Base-by-base conservation (phyloP, 2,329 filamentous ascomycete genomes). In the Pyricularia grisea region DNA sequence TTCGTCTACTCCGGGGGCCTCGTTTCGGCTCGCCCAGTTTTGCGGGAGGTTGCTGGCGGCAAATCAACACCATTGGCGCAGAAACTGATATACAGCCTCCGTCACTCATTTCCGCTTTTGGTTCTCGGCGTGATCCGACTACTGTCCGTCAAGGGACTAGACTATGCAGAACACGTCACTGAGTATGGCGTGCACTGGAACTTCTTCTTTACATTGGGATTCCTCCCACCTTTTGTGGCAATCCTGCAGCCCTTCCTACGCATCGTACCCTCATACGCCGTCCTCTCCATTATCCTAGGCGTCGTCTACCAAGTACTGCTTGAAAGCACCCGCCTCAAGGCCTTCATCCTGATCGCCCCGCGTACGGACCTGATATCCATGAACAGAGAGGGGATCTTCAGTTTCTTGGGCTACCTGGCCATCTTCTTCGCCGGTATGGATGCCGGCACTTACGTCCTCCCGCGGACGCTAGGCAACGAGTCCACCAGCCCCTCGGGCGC, bases 171-270 rank as follows among this genome's bases (percentile, higher is more conserved):
- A 78, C 95, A 99, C 81, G 93, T 97, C 70, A 93, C 92, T 17
- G 95, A 99, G 77, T 99, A 99, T 76, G 95, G 95, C 63, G 92
- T 99, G 11, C 95, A 99, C 79, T 99, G 95, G 95, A 99, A 99
- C 79, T 99, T 99, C 79, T 99, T 99, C 84, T 98, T 98, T 80
- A 99, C 95, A 0, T 84, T 99, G 11, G 94, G 89, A 6, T 86
- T 97, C 66, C 81, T 99, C 28, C 93, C 94, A 0, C 94, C 94
- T 0, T 97, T 97, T 74, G 89, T 97, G 68, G 93, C 94, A 31
- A 78, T 95, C 0, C 92, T 94, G 71, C 92, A 96, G 76, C 86
- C 90, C 0, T 81, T 89, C 0, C 86, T 94, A 70, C 82, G 84
- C 20, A 75, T 91, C 69, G 79, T 97, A 4, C 91, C 92, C 3